Evolutionary conservation across 805 yeast genomes (phyloP).

Genomic region (Candida koratica): DNA sequence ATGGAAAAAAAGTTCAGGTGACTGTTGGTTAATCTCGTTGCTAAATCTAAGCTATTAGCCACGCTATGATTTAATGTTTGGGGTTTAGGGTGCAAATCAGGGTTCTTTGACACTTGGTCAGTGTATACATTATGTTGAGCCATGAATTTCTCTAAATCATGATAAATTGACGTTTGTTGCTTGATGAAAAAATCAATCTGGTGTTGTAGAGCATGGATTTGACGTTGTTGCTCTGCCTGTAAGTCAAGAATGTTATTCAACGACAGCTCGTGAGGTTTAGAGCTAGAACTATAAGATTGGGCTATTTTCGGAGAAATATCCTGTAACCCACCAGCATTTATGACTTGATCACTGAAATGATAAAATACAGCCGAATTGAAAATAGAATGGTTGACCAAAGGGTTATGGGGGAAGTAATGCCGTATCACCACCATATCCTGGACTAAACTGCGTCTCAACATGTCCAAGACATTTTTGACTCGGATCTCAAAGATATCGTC

Average conservation of each 20-base stretch:
- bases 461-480: slow-evolving; percentile 15
- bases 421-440: slow-evolving; percentile 30
- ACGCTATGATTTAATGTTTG: slow-evolving; percentile 16
- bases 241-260: background rate
- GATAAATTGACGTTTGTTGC: slow-evolving; percentile 14
- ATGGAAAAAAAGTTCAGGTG: slow-evolving; percentile 10
- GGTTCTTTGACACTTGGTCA: slow-evolving; percentile 11
- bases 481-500: slow-evolving; percentile 12
- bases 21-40: slow-evolving; percentile 14
- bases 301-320: background rate
- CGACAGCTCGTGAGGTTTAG: slow-evolving; percentile 1
- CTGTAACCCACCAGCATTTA: slow-evolving; percentile 10
- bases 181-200: slow-evolving; percentile 13
- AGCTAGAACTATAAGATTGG: background rate
- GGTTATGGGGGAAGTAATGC: slow-evolving; percentile 21
- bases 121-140: slow-evolving; percentile 17
- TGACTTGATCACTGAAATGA: slow-evolving; percentile 14
- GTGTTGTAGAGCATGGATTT: slow-evolving; percentile 13
- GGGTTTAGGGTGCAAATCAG: slow-evolving; percentile 5
- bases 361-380: slow-evolving; percentile 20
- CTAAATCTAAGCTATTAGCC: slow-evolving; percentile 17
- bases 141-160: slow-evolving; percentile 15
- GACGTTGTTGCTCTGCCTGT: slow-evolving; percentile 6
- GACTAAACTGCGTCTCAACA: slow-evolving; percentile 21
- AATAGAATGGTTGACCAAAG: slow-evolving; percentile 23